A percentile compares a stretch with the other conserved stretches of the same genome.
These are phyloP conservation scores for Metrosideros polymorpha DNA, from an alignment of 441 rosid genomes.

Conservation along the genomic window DNA sequence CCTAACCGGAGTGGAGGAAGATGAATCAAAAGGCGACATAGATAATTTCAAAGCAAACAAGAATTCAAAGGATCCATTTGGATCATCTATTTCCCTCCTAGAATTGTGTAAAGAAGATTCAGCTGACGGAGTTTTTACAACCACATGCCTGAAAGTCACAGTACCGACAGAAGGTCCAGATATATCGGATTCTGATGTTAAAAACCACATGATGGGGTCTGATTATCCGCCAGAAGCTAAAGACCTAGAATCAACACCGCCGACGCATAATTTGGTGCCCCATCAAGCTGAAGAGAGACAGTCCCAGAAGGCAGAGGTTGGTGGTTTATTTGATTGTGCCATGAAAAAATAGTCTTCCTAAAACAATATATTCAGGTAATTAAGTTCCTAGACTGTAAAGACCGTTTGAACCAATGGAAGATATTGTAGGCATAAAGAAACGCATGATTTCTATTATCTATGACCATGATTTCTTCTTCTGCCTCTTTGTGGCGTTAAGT, in stretches of 20 bases:
- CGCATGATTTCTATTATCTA: background rate
- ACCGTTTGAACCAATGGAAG: background rate
- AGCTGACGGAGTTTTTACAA: conserved; percentile 1
- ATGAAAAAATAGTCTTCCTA: background rate
- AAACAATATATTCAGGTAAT: background rate
- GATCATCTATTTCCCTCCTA: conserved; percentile 7
- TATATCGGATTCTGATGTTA: background rate
- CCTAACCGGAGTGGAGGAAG: conserved; percentile 12
- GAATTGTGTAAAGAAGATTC: conserved; percentile 11
- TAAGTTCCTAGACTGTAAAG: background rate
- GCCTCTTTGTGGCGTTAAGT: background rate
- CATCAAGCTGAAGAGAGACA: background rate
- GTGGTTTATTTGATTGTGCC: background rate
- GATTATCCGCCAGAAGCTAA: background rate
- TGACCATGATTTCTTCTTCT: background rate
- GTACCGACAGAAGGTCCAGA: conserved; percentile 15
- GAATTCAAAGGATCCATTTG: conserved; percentile 4
- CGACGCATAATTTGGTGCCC: background rate
- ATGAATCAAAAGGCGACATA: conserved; percentile 6
- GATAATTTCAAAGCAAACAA: conserved; percentile 2
- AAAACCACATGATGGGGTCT: background rate
- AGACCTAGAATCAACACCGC: background rate
- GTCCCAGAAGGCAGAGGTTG: background rate
- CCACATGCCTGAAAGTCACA: conserved; percentile 16
- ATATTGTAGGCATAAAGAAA: background rate